Conservation (phyloP, 306 rosid genomes). For the Cucumis melo region DNA sequence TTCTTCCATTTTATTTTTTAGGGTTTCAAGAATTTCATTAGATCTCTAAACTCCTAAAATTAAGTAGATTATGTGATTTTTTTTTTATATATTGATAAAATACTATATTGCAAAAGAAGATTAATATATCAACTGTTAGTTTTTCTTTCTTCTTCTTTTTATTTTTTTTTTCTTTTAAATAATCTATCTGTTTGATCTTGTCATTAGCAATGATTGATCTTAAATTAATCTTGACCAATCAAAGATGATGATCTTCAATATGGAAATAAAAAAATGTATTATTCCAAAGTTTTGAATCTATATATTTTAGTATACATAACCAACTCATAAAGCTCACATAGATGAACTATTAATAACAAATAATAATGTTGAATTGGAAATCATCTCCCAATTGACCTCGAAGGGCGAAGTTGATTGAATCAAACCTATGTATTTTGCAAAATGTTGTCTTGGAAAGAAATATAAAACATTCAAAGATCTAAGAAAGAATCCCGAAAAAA, state of each 20-base stretch:
- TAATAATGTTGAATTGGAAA: not conserved
- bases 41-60: not conserved
- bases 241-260: not conserved
- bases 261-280: not conserved
- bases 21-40: not conserved
- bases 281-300: not conserved
- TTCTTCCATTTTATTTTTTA: not conserved
- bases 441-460: too few species aligned
- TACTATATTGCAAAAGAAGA: not conserved
- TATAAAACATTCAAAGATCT: too few species aligned
- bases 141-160: too few species aligned
- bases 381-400: not conserved
- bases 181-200: conserved; percentile 9
- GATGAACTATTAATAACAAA: not conserved
- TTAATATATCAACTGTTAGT: not conserved
- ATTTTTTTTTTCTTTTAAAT: too few species aligned
- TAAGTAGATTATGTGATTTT: not conserved
- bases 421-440: too few species aligned
- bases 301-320: not conserved
- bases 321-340: not conserved
- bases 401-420: too few species aligned
- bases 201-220: conserved; percentile 3
- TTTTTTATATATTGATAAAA: not conserved
- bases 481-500: too few species aligned
- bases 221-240: conserved; percentile 1